Evolutionary conservation across 495 filamentous ascomycete genomes (phyloP).

Genomic region (Talaromyces stipitatus): DNA sequence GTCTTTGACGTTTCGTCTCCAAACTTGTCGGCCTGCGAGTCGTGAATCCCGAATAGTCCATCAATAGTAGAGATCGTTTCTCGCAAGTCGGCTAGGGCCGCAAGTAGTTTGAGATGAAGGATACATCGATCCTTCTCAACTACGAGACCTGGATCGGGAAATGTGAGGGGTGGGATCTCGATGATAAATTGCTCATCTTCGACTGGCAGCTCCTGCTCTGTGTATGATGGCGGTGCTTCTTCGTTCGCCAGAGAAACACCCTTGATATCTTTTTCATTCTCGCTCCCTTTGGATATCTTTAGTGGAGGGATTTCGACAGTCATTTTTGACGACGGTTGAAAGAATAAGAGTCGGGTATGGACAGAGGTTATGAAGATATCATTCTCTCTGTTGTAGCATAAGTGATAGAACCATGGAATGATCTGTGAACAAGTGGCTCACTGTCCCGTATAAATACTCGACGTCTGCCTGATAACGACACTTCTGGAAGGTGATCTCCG

Average conservation of each 20-base stretch:
- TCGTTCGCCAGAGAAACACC: background rate
- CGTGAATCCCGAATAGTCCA: conserved; percentile 56
- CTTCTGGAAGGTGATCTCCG: too few species aligned
- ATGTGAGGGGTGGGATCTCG: background rate
- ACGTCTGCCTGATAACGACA: too few species aligned
- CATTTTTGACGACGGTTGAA: background rate
- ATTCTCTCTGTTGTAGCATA: too few species aligned
- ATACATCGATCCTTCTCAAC: conserved; percentile 46
- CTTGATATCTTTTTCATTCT: background rate
- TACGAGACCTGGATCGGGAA: background rate
- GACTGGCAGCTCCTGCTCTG: background rate
- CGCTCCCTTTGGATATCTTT: background rate
- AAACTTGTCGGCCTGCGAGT: conserved; percentile 28
- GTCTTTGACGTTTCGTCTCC: conserved; percentile 11
- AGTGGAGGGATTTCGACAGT: background rate
- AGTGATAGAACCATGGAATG: too few species aligned
- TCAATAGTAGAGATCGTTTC: conserved; percentile 56
- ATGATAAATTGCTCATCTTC: background rate
- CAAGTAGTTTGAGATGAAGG: conserved; percentile 70
- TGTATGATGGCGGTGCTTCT: background rate
- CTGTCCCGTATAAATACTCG: too few species aligned
- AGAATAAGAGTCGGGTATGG: too few species aligned
- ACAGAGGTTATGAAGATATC: too few species aligned
- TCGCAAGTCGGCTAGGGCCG: conserved; percentile 59
- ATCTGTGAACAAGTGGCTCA: too few species aligned